Base-by-base conservation (phyloP, 768 basidiomycete species). In the Pholiota molesta region DNA sequence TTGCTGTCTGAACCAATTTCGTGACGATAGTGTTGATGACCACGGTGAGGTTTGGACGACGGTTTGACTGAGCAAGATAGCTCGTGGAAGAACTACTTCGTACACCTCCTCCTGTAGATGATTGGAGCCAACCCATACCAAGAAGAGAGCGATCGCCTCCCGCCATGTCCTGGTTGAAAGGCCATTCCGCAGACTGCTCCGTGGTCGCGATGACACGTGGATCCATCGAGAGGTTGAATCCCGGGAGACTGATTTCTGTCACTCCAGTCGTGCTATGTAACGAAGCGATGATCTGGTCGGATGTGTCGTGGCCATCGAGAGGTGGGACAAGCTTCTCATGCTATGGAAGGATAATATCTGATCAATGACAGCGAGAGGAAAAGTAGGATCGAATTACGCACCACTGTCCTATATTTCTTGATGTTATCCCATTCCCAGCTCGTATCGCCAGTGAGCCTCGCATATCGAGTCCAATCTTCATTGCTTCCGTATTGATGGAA, bases 351-450 rank as follows among this genome's bases (percentile, higher is more conserved):
- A 26, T 8, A 19, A 49, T 14, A 56, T 17, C 2, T n/a, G 16
- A 3, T 33, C 64, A 42, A 73, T 70, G 62, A 28, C 21, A 53
- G 14, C 14, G 9, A 39, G 8, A 35, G 4, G 21, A 21, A 35
- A 31, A 37, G 31, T 77, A 42, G 11, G 33, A n/a, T 9, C 26
- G 37, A n/a, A 37, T 26, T 2, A 29, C 59, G 42, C 33, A 77
- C 77, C 65, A 73, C 72, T 42, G 61, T 55, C 49, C 73, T 69
- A 62, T 75, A 79, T 35, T 73, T 68, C 19, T 69, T 67, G 37
- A 81, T 70, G 14, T 68, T 70, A 19, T 71, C 59, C 79, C 79
- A 81, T 13, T 65, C 69, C 78, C 77, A 80, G 16, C 76, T 75
- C 6, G 60, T 11, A 63, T 81, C 78, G 8, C 72, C 72, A 8